Conservation (phyloP, 2,329 filamentous ascomycete species). For the Cercospora zeae-maydis region DNA sequence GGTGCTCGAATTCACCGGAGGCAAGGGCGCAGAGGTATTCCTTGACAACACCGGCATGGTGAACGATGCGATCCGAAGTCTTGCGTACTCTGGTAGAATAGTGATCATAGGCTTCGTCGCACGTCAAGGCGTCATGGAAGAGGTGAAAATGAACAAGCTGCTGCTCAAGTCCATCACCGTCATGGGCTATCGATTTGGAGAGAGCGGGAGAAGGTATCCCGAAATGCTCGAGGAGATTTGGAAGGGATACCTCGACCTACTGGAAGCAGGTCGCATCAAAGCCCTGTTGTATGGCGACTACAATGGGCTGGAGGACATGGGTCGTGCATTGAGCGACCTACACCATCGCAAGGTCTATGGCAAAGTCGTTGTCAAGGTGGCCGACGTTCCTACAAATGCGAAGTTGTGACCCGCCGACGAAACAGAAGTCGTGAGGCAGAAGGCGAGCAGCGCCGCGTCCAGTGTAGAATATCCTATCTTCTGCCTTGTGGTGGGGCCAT, state of each 20-base stretch:
- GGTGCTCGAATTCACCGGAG: constrained; percentile 48
- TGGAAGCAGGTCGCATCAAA: constrained; percentile 48
- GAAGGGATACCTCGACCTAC: constrained; percentile 49
- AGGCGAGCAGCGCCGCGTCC: no score
- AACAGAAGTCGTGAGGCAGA: background rate
- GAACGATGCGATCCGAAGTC: constrained; percentile 52
- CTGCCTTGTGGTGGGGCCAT: background rate
- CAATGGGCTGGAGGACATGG: constrained; percentile 49
- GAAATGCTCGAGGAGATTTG: constrained; percentile 49
- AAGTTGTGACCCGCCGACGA: constrained; percentile 20
- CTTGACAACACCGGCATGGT: constrained; percentile 59
- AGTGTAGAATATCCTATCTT: no score
- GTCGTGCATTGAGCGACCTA: constrained; percentile 52
- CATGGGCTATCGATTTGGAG: constrained; percentile 57
- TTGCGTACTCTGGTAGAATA: constrained; percentile 53
- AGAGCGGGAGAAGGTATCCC: constrained; percentile 52
- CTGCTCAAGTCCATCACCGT: constrained; percentile 53
- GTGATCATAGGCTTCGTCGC: constrained; percentile 59
- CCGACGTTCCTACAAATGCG: constrained; percentile 24
- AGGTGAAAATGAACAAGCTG: constrained; percentile 53
- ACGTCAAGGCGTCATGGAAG: constrained; percentile 52
- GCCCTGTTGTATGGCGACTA: constrained; percentile 53
- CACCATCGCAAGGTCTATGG: constrained; percentile 52
- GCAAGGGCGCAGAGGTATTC: constrained; percentile 55
- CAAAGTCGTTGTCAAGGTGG: constrained; percentile 53